phyloP scores from a whole-genome alignment of 2,329 filamentous ascomycete species.

The Aspergillus sp. region DNA sequence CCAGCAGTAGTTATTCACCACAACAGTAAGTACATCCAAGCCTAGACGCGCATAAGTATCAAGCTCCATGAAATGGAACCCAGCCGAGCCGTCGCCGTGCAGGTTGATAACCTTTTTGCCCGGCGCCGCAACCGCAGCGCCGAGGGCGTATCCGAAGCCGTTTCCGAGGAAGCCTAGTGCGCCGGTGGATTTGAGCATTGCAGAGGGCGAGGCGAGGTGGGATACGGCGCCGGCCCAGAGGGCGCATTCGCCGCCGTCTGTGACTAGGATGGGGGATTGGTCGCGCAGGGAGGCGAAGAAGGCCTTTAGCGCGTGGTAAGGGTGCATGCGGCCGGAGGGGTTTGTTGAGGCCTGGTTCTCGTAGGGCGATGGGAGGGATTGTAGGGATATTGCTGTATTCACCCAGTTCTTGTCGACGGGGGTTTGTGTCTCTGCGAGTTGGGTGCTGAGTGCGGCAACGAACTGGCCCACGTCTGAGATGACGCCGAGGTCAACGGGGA shows the following conservation, averaged over 20 bases:
- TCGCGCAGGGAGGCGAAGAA: slow-evolving; percentile 38
- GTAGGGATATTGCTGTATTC: slow-evolving; percentile 12
- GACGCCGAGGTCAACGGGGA: slow-evolving; percentile 43
- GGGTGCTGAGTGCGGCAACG: slow-evolving; percentile 27
- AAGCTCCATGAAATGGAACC: slow-evolving; percentile 48
- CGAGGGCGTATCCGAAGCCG: slow-evolving; percentile 48
- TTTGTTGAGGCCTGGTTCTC: slow-evolving; percentile 21
- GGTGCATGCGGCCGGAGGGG: slow-evolving; percentile 39
- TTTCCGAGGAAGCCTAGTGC: slow-evolving; percentile 48
- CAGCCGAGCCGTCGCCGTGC: slow-evolving; percentile 48
- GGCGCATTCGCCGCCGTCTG: slow-evolving; percentile 27
- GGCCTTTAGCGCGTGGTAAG: slow-evolving; percentile 43
- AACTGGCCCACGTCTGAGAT: slow-evolving; percentile 41
- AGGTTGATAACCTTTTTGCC: slow-evolving; percentile 42
- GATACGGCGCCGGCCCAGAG: slow-evolving; percentile 40
- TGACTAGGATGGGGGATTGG: slow-evolving; percentile 36
- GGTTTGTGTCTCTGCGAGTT: slow-evolving; percentile 6
- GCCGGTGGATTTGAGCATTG: slow-evolving; percentile 33
- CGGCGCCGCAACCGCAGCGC: slow-evolving; percentile 44
- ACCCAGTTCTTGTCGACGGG: neutral
- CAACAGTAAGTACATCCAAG: slow-evolving; percentile 43
- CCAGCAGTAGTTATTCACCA: slow-evolving; percentile 48
- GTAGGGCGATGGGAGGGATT: slow-evolving; percentile 19
- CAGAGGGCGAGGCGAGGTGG: slow-evolving; percentile 37
- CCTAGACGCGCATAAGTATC: slow-evolving; percentile 46